These are phyloP conservation scores for Thelonectria rubi DNA, from an alignment of 2,329 filamentous ascomycete genomes.

Conservation along the genomic window DNA sequence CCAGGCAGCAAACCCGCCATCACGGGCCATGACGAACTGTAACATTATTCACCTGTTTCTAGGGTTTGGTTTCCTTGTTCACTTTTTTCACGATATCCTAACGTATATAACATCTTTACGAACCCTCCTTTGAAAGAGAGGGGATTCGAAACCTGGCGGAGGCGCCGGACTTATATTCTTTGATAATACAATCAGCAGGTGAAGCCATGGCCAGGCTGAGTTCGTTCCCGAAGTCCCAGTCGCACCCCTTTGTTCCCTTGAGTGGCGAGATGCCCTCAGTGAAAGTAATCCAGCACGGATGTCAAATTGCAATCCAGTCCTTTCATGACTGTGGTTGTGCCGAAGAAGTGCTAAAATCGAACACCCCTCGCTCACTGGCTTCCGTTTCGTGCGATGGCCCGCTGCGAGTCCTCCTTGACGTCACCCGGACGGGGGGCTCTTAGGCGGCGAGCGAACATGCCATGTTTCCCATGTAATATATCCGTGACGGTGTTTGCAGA, in stretches of 20 bases:
- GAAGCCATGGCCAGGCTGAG: constrained; percentile 26
- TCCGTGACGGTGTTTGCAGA: constrained; percentile 11
- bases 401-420: constrained; percentile 31
- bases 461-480: constrained; percentile 15
- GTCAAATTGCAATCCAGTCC: constrained; percentile 98
- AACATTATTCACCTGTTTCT: constrained; percentile 30
- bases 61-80: constrained; percentile 31
- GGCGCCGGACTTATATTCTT: constrained; percentile 34
- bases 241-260: background rate
- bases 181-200: constrained; percentile 41
- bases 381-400: constrained; percentile 41
- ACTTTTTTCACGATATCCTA: constrained; percentile 43
- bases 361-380: constrained; percentile 45
- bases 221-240: constrained; percentile 30
- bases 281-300: constrained; percentile 78
- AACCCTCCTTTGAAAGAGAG: constrained; percentile 22
- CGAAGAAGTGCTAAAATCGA: constrained; percentile 97
- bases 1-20: constrained; percentile 39
- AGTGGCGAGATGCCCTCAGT: background rate
- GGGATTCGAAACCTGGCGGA: constrained; percentile 23
- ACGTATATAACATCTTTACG: constrained; percentile 40
- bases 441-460: constrained; percentile 46
- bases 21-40: constrained; percentile 50
- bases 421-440: constrained; percentile 23
- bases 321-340: constrained; percentile 91